These are phyloP conservation scores for Sclerotinia sclerotiorum DNA, from an alignment of 2,329 filamentous ascomycete genomes.

Conservation along the genomic window DNA sequence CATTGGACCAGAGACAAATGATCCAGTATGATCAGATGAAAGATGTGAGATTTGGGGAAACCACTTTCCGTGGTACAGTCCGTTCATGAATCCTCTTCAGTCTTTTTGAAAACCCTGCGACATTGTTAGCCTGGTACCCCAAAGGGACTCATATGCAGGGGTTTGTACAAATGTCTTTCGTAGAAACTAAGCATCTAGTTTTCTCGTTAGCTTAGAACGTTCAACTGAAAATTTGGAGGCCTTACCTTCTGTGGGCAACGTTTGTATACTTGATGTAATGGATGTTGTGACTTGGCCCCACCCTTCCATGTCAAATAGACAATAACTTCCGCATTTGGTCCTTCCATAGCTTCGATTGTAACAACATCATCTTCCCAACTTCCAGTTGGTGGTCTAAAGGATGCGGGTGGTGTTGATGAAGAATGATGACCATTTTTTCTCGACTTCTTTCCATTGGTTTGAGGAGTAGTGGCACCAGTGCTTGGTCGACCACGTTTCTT, in stretches of 20 bases:
- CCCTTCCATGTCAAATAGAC: conserved; percentile 75
- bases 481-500: conserved; percentile 60
- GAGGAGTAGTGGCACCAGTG: conserved; percentile 35
- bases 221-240: not conserved
- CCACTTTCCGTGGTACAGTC: not conserved
- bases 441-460: conserved; percentile 35
- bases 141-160: conserved; percentile 7
- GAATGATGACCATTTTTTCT: conserved; percentile 35
- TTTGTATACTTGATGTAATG: conserved; percentile 65
- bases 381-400: conserved; percentile 70
- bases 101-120: conserved; percentile 34
- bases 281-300: conserved; percentile 71
- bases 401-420: conserved; percentile 43
- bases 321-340: conserved; percentile 59
- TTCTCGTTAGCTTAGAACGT: conserved; percentile 23
- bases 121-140: conserved; percentile 24
- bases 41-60: not conserved
- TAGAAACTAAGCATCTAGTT: conserved; percentile 51
- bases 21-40: not conserved
- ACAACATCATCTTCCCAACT: conserved; percentile 75
- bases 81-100: conserved; percentile 14
- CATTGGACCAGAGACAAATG: not conserved
- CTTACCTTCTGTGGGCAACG: conserved; percentile 76
- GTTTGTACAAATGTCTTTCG: conserved; percentile 45
- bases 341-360: conserved; percentile 70